Evolutionary conservation across 371 early-diverging fungal species (phyloP), one percentile per base, ranked within the genome.

Genomic region (Zancudomyces culisetae): DNA sequence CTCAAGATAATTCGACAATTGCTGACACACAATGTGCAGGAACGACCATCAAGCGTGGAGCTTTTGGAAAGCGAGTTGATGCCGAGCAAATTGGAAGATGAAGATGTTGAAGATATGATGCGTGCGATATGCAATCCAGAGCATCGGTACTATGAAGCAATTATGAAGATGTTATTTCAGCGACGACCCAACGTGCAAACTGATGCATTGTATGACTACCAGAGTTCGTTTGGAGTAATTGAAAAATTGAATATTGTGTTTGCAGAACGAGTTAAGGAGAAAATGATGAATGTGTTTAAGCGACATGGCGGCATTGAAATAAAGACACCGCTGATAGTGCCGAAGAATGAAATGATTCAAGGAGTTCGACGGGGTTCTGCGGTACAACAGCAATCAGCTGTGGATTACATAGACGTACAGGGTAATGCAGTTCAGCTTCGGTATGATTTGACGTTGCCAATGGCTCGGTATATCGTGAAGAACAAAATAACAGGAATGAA

Each of bases 371-470:
- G n/a, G n/a, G n/a, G n/a, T n/a, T n/a, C n/a, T n/a, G n/a, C n/a
- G n/a, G 71, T 63, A 58, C 72, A 73, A 59, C 81, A 84, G 55
- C 72, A 72, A 23, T 81, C 83, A 1, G 90, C 84, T 1, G 72
- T 80, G 56, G n/a, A n/a, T n/a, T 63, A 88, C 29, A 70, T 95
- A 65, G 93, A 94, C 50, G 64, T 80, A 1, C 72, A 73, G 40
- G 95, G 93, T 41, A 74, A 76, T 22, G 62, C 90, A 28, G 90
- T 90, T 43, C 86, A 78, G 66, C 62, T 95, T 19, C 90, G 91
- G 0, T 85, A 81, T 61, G 94, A 95, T 64, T 73, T 92, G 59
- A 92, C 93, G 0, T 79, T 84, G 2, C 90, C 94, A 2, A 93
- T 90, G 73, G 90, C 91, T 0, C 66, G 95, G 27, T 85, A 76